Conservation (phyloP, 2,329 filamentous ascomycete species). For the Chaetomium sp. region DNA sequence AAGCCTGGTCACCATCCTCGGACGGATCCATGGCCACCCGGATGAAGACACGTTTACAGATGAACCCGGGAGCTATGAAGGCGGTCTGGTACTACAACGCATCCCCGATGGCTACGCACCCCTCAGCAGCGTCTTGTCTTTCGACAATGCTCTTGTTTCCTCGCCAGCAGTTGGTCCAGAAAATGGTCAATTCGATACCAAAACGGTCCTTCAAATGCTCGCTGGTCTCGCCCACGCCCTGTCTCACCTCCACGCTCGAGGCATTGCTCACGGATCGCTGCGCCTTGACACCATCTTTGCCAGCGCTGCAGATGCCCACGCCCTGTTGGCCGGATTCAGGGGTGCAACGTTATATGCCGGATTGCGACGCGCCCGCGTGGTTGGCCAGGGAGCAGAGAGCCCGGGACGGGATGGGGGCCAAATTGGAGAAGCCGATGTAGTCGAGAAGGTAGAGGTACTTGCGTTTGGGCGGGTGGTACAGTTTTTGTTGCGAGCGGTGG, state of each 20-base stretch:
- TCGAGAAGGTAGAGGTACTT: conserved; percentile 40
- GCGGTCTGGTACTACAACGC: conserved; percentile 42
- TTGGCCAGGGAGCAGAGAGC: not conserved
- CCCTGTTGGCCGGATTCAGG: conserved; percentile 42
- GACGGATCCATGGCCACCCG: conserved; percentile 36
- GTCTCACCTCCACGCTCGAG: conserved; percentile 37
- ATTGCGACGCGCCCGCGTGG: not conserved
- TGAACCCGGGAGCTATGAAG: conserved; percentile 20
- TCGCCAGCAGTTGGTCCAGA: not conserved
- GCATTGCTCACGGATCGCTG: conserved; percentile 41
- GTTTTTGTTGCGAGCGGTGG: conserved; percentile 30
- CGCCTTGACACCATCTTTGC: conserved; percentile 44
- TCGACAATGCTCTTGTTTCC: not conserved
- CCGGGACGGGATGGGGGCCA: not conserved
- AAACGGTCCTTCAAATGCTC: conserved; percentile 32
- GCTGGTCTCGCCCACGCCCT: conserved; percentile 36
- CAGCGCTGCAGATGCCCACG: conserved; percentile 32
- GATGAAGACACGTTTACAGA: conserved; percentile 24
- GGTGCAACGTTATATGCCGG: conserved; percentile 39
- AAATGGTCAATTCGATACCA: not conserved
- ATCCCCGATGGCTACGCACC: conserved; percentile 37
- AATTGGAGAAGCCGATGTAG: conserved; percentile 21
- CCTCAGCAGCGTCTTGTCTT: conserved; percentile 21
- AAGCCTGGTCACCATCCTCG: conserved; percentile 41
- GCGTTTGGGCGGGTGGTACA: conserved; percentile 43